These are phyloP conservation scores for Pinus taeda DNA, from an alignment of 75 land plant species.

Conservation along the genomic window DNA sequence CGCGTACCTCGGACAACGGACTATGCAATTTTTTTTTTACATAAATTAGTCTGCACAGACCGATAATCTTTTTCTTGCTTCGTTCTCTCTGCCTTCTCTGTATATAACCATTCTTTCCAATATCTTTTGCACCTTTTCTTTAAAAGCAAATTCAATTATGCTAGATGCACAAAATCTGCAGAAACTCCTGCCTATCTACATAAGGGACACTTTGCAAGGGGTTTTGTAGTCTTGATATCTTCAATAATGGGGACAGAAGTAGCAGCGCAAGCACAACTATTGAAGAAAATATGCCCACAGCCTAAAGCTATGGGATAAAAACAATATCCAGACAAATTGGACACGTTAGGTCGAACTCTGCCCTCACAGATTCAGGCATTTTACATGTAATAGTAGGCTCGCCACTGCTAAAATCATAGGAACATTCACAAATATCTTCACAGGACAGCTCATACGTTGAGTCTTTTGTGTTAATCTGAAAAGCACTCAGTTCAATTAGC, in stretches of 20 bases:
- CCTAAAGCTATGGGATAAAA: conserved; percentile 55
- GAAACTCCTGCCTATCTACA: conserved; percentile 83
- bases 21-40: too few species aligned
- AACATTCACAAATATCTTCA: conserved; percentile 24
- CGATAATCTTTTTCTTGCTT: conserved; percentile 64
- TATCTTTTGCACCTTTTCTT: conserved; percentile 66
- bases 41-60: conserved; percentile 41
- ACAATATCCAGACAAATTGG: conserved; percentile 64
- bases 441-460: conserved; percentile 15
- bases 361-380: conserved; percentile 45
- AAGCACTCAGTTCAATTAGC: conserved; percentile 77
- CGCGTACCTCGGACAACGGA: too few species aligned
- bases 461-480: conserved; percentile 54
- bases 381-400: conserved; percentile 46
- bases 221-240: conserved; percentile 52
- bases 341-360: conserved; percentile 71
- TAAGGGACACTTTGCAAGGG: conserved; percentile 58
- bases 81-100: conserved; percentile 44
- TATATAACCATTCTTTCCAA: conserved; percentile 53
- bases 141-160: conserved; percentile 56
- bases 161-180: conserved; percentile 51
- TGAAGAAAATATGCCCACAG: conserved; percentile 86
- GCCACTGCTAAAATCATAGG: conserved; percentile 41
- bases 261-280: conserved; percentile 60
- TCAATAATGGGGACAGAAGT: conserved; percentile 46